phyloP scores from a whole-genome alignment of 192 early-diverging fungal genomes.

The Podila epicladia region DNA sequence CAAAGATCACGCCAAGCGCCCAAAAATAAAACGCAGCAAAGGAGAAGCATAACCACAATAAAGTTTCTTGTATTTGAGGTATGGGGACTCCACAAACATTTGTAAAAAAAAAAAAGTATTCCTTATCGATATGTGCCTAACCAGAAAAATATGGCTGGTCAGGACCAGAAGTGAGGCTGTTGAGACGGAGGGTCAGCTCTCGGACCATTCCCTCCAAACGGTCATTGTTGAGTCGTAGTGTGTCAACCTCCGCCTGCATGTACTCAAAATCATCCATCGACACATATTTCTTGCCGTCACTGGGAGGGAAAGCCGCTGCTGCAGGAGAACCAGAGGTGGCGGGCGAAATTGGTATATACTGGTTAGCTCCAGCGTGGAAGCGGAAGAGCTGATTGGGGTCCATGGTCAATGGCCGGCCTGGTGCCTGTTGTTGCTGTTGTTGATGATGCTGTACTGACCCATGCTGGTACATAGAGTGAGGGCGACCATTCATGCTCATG shows the following conservation, averaged over 20 bases:
- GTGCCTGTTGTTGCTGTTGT: neutral
- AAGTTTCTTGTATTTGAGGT: too few species aligned
- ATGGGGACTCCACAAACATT: too few species aligned
- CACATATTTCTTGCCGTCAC: slow-evolving; percentile 46
- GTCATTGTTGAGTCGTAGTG: slow-evolving; percentile 44
- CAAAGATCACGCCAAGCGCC: too few species aligned
- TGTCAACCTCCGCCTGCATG: slow-evolving; percentile 48
- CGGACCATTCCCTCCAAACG: slow-evolving; percentile 39
- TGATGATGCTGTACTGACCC: slow-evolving; percentile 9
- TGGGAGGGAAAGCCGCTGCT: slow-evolving; percentile 3
- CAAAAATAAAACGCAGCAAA: too few species aligned
- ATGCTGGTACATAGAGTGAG: slow-evolving; percentile 33
- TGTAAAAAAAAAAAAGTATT: too few species aligned
- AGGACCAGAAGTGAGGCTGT: slow-evolving; percentile 22
- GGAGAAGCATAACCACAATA: too few species aligned
- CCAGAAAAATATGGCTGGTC: slow-evolving; percentile 27
- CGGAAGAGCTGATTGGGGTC: slow-evolving; percentile 44
- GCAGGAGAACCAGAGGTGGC: slow-evolving; percentile 16
- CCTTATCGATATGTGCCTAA: neutral
- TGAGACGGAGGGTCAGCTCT: slow-evolving; percentile 32
- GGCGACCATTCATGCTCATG: slow-evolving; percentile 5
- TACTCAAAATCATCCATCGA: slow-evolving; percentile 47
- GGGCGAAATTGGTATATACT: slow-evolving; percentile 49
- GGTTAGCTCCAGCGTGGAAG: slow-evolving; percentile 33
- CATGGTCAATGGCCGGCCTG: slow-evolving; percentile 35